A percentile compares a stretch with the other conserved stretches of the same genome.
These are phyloP conservation scores for Aspergillus sclerotiicarbonarius DNA, from an alignment of 495 filamentous ascomycete species.

Conservation along the genomic window DNA sequence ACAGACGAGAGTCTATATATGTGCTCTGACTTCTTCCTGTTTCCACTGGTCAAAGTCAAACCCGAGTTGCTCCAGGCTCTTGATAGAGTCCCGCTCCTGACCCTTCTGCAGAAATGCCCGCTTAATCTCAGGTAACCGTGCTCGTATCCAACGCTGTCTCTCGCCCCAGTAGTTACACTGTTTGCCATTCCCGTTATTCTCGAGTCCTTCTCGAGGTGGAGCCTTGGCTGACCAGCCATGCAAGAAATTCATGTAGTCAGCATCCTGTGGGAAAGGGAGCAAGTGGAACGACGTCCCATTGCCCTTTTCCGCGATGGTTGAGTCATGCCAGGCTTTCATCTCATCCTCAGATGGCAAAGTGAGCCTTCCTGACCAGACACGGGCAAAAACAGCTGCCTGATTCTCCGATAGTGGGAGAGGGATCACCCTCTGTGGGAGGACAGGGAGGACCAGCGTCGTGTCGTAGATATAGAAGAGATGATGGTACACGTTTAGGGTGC, in stretches of 20 bases:
- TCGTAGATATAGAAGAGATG: conserved; percentile 74
- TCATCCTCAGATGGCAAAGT: conserved; percentile 56
- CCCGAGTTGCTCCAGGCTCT: conserved; percentile 56
- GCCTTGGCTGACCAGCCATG: conserved; percentile 59
- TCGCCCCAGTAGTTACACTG: conserved; percentile 64
- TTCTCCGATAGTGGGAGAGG: conserved; percentile 78
- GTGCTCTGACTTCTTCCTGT: conserved; percentile 18
- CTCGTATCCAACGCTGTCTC: conserved; percentile 62
- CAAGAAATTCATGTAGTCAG: conserved; percentile 71
- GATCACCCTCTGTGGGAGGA: conserved; percentile 72
- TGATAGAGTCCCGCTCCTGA: conserved; percentile 41
- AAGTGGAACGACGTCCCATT: conserved; percentile 58
- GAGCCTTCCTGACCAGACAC: conserved; percentile 69
- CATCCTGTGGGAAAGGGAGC: conserved; percentile 72
- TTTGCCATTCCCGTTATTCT: conserved; percentile 57
- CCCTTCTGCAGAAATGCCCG: conserved; percentile 51
- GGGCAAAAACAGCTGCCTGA: conserved; percentile 74
- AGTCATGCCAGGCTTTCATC: conserved; percentile 66
- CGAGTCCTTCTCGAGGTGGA: conserved; percentile 33
- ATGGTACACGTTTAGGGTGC: conserved; percentile 66
- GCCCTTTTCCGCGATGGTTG: conserved; percentile 39
- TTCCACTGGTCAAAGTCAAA: conserved; percentile 53
- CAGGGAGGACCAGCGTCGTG: conserved; percentile 77
- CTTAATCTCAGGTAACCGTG: conserved; percentile 53
- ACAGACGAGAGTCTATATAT: background rate